Base-by-base conservation (phyloP, 768 basidiomycete genomes). In the Lanmaoa pseudosensibilis region DNA sequence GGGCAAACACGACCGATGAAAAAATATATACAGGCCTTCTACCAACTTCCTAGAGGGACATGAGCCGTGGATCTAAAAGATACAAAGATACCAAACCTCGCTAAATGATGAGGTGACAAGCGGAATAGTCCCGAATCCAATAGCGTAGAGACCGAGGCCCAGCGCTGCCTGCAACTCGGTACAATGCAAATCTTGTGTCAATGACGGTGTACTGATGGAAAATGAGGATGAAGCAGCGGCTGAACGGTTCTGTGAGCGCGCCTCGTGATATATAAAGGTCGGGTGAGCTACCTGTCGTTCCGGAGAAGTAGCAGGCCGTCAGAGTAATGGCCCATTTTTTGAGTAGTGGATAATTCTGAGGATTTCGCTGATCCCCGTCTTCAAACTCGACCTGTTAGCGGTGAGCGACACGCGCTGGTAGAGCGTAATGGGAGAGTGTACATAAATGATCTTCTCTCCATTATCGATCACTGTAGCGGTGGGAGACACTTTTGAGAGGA, bases 51-150 rank as follows among this genome's bases (percentile, higher is more conserved):
- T 90, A 25, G 6, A 46, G 5, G 3, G 18, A 36, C 9, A 5
- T 60, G 44, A 60, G 52, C 5, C 11, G 2, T 15, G 5, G 18
- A 46, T 30, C 3, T 19, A 37, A 46, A 8, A 2, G 12, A 44
- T 38, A 19, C 11, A 6, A 36, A 3, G 27, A 36, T 1, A 10
- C 7, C 65, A 12, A 27, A 70, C 67, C 67, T 90, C 87, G 65
- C 85, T 87, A 65, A 88, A 82, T 0, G 86, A 80, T 4, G 87
- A 83, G 1, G 84, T 80, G 19, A 88, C 68, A 0, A 88, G 78
- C 0, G 87, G 86, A 10, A 83, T 66, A 8, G 87, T 32, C 2
- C 78, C 86, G 55, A 85, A 88, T 0, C 85, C 86, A 6, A 88
- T 59, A 0, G 80, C 74, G 62, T 79, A 88, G 25, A 84, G 71